Evolutionary conservation across 2,329 filamentous ascomycete species (phyloP).

Genomic region (Colletotrichum lini): DNA sequence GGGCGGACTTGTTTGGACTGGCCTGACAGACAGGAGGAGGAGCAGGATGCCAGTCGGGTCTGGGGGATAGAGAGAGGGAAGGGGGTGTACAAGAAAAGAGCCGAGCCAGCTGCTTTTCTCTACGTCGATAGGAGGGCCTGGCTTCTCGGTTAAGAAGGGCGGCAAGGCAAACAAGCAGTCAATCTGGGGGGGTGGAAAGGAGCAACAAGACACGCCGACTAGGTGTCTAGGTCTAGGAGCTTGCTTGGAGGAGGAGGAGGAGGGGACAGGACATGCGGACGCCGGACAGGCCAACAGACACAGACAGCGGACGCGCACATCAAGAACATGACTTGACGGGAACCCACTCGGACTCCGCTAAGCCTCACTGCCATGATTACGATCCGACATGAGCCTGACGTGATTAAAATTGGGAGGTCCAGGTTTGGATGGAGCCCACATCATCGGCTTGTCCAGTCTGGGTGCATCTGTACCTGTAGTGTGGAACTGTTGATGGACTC

Average conservation of each 20-base stretch:
- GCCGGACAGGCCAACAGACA: no score
- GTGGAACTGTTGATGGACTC: slow-evolving; percentile 16
- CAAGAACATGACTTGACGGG: slow-evolving; percentile 36
- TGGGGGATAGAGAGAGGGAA: neutral
- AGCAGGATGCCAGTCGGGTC: slow-evolving; percentile 9
- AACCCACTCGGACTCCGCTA: slow-evolving; percentile 41
- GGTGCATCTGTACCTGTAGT: slow-evolving; percentile 19
- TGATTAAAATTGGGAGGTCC: slow-evolving; percentile 42
- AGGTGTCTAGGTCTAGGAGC: neutral
- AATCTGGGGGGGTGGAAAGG: slow-evolving; percentile 16
- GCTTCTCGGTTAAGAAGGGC: slow-evolving; percentile 10
- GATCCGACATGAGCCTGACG: slow-evolving; percentile 39
- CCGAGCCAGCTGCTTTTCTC: slow-evolving; percentile 21
- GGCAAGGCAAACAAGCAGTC: neutral
- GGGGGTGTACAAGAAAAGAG: slow-evolving; percentile 24
- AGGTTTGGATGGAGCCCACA: slow-evolving; percentile 35
- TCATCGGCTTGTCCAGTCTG: slow-evolving; percentile 28
- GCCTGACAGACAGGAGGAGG: slow-evolving; percentile 23
- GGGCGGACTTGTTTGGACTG: neutral
- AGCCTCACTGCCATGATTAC: slow-evolving; percentile 42
- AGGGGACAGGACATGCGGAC: neutral
- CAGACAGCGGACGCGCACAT: slow-evolving; percentile 5
- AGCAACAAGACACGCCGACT: neutral
- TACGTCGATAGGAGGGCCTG: slow-evolving; percentile 5
- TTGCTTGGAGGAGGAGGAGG: slow-evolving; percentile 4